Conservation (phyloP, 768 basidiomycete genomes). For the Ramaria sp. region DNA sequence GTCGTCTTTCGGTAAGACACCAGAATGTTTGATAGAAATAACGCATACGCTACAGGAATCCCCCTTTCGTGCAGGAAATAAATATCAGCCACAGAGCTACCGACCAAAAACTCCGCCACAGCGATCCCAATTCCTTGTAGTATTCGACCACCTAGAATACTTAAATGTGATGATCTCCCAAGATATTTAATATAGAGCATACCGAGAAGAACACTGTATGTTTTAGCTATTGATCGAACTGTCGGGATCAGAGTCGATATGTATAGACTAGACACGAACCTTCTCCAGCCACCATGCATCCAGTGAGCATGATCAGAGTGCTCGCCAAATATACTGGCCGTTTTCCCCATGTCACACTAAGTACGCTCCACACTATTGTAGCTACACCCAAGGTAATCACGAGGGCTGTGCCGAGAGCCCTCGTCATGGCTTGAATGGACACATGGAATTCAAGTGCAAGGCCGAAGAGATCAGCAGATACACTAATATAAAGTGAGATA, state of each 20-base stretch:
- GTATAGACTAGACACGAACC: neutral
- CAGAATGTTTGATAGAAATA: neutral
- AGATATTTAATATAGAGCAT: neutral
- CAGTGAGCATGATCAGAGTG: conserved; percentile 9
- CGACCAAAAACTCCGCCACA: conserved; percentile 10
- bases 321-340: conserved; percentile 5
- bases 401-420: conserved; percentile 12
- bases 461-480: neutral
- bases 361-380: conserved; percentile 8
- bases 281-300: conserved; percentile 7
- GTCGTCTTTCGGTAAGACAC: neutral
- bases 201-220: conserved; percentile 5
- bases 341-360: conserved; percentile 3
- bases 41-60: neutral
- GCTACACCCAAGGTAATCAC: conserved; percentile 9
- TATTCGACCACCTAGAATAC: conserved; percentile 5
- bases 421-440: conserved; percentile 7
- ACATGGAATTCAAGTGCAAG: conserved; percentile 11
- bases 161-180: neutral
- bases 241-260: neutral
- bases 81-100: conserved; percentile 11
- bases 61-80: conserved; percentile 11
- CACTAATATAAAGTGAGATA: neutral
- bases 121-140: conserved; percentile 10
- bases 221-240: neutral